Evolutionary conservation across 1,284 basidiomycete genomes (phyloP).

Genomic region (Cryptococcus amylolentus): DNA sequence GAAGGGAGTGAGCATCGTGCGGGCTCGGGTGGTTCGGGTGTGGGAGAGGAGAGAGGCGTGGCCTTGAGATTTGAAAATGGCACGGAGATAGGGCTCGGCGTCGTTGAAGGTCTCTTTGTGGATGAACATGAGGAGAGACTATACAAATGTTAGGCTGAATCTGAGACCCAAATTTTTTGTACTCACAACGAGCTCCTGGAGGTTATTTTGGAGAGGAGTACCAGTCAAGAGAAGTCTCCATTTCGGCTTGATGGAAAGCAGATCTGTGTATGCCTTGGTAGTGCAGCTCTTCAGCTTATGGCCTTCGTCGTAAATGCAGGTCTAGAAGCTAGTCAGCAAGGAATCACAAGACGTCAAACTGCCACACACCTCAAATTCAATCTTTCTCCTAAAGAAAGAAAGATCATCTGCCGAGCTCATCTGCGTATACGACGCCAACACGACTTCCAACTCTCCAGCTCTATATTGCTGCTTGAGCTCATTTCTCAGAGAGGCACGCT

Average conservation of each 20-base stretch:
- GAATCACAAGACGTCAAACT: neutral
- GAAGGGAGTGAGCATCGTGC: conserved; percentile 99
- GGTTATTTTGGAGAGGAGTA: conserved; percentile 77
- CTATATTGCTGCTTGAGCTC: conserved; percentile 59
- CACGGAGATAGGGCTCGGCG: conserved; percentile 70
- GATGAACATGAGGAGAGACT: conserved; percentile 99
- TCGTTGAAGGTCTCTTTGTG: conserved; percentile 83
- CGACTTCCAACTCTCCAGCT: conserved; percentile 76
- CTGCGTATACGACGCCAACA: conserved; percentile 94
- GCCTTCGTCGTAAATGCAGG: conserved; percentile 90
- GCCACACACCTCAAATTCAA: conserved; percentile 70
- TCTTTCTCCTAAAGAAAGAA: conserved; percentile 77
- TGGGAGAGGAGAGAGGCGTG: conserved; percentile 75
- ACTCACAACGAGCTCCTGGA: conserved; percentile 87
- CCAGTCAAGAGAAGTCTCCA: conserved; percentile 94
- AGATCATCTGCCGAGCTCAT: conserved; percentile 83
- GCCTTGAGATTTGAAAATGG: conserved; percentile 93
- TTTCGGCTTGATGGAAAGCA: conserved; percentile 76
- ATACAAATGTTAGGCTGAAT: neutral
- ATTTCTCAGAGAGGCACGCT: conserved; percentile 72
- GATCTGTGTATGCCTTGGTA: conserved; percentile 86
- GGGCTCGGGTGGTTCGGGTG: conserved; percentile 87
- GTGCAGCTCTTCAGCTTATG: conserved; percentile 96
- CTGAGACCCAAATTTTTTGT: neutral
- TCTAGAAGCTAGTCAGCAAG: conserved; percentile 52